These are phyloP conservation scores for Umbelopsis sp. DNA, from an alignment of 371 early-diverging fungal genomes.

Conservation along the genomic window DNA sequence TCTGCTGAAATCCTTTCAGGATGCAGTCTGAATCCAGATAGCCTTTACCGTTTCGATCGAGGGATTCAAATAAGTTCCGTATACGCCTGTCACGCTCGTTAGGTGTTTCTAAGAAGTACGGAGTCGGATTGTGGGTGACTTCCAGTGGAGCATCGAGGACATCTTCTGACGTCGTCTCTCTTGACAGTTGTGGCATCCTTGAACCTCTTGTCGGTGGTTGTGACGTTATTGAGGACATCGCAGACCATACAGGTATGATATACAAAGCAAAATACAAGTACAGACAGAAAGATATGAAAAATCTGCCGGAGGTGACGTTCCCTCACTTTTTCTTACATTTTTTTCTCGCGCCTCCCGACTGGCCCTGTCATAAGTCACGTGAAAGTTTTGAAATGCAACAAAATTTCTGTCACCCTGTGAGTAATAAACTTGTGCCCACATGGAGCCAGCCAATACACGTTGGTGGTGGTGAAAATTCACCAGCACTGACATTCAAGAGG, in stretches of 20 bases:
- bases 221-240: slow-evolving; percentile 14
- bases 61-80: slow-evolving; percentile 42
- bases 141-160: not conserved
- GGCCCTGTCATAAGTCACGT: too few relatives aligned
- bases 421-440: too few relatives aligned
- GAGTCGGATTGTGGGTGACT: not conserved
- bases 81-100: slow-evolving; percentile 43
- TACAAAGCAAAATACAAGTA: not conserved
- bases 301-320: too few relatives aligned
- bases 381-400: too few relatives aligned
- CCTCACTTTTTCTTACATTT: too few relatives aligned
- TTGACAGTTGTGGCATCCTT: not conserved
- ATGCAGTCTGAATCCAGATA: slow-evolving; percentile 41
- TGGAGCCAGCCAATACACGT: too few relatives aligned
- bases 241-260: not conserved
- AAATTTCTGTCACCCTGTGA: too few relatives aligned
- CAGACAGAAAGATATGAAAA: not conserved
- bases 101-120: slow-evolving; percentile 44
- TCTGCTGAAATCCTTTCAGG: slow-evolving; percentile 43
- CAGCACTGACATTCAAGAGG: too few relatives aligned
- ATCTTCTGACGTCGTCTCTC: not conserved
- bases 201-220: slow-evolving; percentile 10
- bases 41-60: slow-evolving; percentile 40
- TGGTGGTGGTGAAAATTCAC: too few relatives aligned
- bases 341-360: too few relatives aligned